Conservation (phyloP, 192 early-diverging fungal species). For the Umbelopsis vinacea region DNA sequence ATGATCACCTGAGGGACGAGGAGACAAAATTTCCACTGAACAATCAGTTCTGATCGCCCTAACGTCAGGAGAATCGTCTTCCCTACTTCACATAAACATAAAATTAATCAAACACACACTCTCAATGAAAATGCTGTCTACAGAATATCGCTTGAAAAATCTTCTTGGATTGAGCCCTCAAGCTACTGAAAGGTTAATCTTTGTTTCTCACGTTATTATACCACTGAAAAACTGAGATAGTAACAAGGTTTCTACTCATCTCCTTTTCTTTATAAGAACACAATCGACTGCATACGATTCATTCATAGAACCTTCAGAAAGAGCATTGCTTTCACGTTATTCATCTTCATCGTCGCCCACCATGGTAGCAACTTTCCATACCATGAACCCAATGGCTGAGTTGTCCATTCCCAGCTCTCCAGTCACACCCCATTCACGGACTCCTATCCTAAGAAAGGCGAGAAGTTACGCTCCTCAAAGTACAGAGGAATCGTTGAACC, state of each 20-base stretch:
- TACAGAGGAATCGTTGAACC: background rate
- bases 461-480: background rate
- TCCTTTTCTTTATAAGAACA: background rate
- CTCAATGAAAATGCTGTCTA: constrained; percentile 14
- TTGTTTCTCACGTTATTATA: background rate
- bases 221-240: too few relatives aligned
- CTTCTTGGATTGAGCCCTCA: background rate
- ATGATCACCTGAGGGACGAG: constrained; percentile 21
- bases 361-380: background rate
- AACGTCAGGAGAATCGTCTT: constrained; percentile 4
- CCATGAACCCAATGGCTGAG: background rate
- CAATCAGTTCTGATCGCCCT: constrained; percentile 10
- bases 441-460: constrained; percentile 1
- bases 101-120: background rate
- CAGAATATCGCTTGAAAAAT: constrained; percentile 9
- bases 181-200: background rate
- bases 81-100: constrained; percentile 5
- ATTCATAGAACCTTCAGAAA: background rate
- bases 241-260: too few relatives aligned
- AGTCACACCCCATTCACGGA: background rate
- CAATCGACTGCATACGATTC: background rate
- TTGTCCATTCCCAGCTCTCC: background rate
- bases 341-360: background rate
- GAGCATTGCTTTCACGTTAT: background rate
- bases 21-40: constrained; percentile 10